Percentiles rank a stretch among this genome's conserved stretches.
These are phyloP conservation scores for Trametes sp. DNA, from an alignment of 1,284 basidiomycete species.

Conservation along the genomic window DNA sequence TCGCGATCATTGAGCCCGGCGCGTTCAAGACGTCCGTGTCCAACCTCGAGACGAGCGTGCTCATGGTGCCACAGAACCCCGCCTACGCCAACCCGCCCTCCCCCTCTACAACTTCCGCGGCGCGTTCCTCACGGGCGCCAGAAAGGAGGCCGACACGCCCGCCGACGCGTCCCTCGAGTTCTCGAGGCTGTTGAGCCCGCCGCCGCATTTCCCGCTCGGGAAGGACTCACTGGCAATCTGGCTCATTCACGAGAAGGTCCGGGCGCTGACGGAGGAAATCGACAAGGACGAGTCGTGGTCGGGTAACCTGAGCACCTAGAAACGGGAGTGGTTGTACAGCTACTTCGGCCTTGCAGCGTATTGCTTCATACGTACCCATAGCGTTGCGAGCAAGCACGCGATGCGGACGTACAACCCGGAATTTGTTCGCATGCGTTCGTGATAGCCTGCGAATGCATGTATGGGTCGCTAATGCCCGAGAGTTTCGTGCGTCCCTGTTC, in stretches of 20 bases:
- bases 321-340: no score
- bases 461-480: no score
- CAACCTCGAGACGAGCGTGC: constrained; percentile 3
- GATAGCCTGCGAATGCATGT: no score
- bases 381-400: no score
- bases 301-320: not conserved
- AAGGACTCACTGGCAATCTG: constrained; percentile 18
- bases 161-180: constrained; percentile 15
- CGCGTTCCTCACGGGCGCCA: constrained; percentile 12
- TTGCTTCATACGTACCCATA: no score
- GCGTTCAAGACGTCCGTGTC: constrained; percentile 18
- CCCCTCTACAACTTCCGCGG: constrained; percentile 6
- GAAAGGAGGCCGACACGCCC: constrained; percentile 9
- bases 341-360: no score
- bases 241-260: not conserved
- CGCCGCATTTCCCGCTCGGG: constrained; percentile 20
- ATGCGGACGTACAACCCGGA: no score
- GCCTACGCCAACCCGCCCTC: constrained; percentile 23
- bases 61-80: constrained; percentile 17
- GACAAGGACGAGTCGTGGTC: constrained; percentile 12
- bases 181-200: constrained; percentile 13
- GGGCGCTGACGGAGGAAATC: not conserved
- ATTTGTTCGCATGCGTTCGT: no score
- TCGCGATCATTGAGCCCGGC: constrained; percentile 27
- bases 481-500: no score